A percentile compares a stretch with the other conserved stretches of the same genome.
Evolutionary conservation across 306 rosid genomes (phyloP).

Genomic region (Cicer judaicum): DNA sequence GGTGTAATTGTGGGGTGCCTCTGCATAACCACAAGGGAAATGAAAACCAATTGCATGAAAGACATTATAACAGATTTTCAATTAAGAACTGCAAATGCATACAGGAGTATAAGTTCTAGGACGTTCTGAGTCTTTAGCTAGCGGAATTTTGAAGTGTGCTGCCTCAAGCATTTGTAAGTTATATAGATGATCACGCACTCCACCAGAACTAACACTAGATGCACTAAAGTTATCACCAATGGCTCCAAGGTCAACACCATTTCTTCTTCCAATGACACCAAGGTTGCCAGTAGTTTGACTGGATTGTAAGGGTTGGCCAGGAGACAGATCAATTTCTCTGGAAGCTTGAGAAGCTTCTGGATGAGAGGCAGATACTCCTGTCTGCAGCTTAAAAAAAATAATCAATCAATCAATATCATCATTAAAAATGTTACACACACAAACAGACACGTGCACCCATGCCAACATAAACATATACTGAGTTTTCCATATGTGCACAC

Average conservation of each 20-base stretch:
- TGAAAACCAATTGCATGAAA: not conserved
- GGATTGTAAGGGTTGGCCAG: constrained; percentile 88
- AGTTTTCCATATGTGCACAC: constrained; percentile 15
- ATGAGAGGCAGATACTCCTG: constrained; percentile 70
- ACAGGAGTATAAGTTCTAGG: constrained; percentile 85
- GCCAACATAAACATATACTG: not conserved
- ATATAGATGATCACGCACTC: constrained; percentile 70
- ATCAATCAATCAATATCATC: constrained; percentile 34
- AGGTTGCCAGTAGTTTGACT: constrained; percentile 77
- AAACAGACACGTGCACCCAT: not conserved
- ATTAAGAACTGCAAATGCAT: constrained; percentile 45
- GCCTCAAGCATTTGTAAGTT: constrained; percentile 95
- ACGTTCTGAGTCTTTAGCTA: constrained; percentile 90
- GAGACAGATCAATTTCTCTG: constrained; percentile 84
- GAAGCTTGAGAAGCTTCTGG: constrained; percentile 70
- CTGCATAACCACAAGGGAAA: constrained; percentile 55
- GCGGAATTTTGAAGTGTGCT: constrained; percentile 81
- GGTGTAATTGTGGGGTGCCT: constrained; percentile 85
- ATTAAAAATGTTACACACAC: constrained; percentile 1
- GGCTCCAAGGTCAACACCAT: constrained; percentile 85
- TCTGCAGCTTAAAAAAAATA: constrained; percentile 56
- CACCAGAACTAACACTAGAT: constrained; percentile 63
- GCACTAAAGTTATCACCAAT: constrained; percentile 82
- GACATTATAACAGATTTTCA: constrained; percentile 26
- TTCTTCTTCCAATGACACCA: constrained; percentile 97